Evolutionary conservation across 2,329 filamentous ascomycete genomes (phyloP), one percentile per base, ranked within the genome.

Genomic region (Aspergillus phoenicis): DNA sequence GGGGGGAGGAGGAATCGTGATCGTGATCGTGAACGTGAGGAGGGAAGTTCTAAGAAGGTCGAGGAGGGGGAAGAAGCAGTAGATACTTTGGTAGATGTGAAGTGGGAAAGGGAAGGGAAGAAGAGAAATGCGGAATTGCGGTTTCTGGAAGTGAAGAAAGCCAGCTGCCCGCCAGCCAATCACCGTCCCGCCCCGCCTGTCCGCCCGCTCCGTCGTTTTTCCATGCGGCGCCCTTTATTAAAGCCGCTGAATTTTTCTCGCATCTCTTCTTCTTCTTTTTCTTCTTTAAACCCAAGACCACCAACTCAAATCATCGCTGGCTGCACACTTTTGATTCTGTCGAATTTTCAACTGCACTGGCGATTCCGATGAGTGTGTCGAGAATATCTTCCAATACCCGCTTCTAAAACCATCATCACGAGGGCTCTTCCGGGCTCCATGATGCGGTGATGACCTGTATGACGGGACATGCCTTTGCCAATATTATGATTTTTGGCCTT

Each of bases 401-500:
- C 85, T 86, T 89, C 82, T 89, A 91, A 91, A 91, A 91, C 89
- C 89, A 89, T 91, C 84, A 85, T 87, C 85, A 87, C 86, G 89
- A 91, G 77, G 76, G 75, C 76, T 78, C 64, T 65, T 65, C 55
- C 30, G 52, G 69, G 73, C 72, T 76, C 73, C 76, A 79, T 75
- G 75, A 80, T 74, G 69, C 75, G 77, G 68, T 79, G 77, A 80
- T 80, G 77, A 80, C 77, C 77, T 79, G 74, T 73, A 64, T 76
- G 76, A 73, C 72, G 77, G 72, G 73, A 79, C 77, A 79, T 64
- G 62, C 59, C 56, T 58, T 66, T 61, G 62, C 58, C 54, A n/a
- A 17, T 63, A 20, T 22, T 26, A 6, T 48, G 33, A 36, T 41
- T 52, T 24, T 8, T 15, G 7, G 38, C 38, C 15, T 22, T 3